These are phyloP conservation scores for Mucor sp. DNA, from an alignment of 371 early-diverging fungal species.

Conservation along the genomic window DNA sequence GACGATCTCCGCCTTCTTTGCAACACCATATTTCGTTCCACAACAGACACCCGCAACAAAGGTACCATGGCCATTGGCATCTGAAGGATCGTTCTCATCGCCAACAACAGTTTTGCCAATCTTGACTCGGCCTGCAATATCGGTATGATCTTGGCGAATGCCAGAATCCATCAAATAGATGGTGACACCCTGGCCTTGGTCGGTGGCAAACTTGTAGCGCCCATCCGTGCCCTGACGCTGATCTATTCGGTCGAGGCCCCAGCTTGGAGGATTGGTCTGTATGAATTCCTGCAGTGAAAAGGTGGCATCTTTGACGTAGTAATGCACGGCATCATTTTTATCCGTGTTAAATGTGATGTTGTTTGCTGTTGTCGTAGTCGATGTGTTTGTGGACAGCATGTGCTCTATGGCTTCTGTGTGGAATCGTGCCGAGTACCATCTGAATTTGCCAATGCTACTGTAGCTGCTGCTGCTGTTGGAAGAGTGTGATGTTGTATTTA, in stretches of 20 bases:
- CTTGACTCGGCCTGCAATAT: slow-evolving; percentile 37
- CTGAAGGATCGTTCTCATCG: slow-evolving; percentile 24
- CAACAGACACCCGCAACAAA: slow-evolving; percentile 68
- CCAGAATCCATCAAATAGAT: slow-evolving; percentile 47
- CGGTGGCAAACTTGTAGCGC: slow-evolving; percentile 36
- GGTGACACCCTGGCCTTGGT: slow-evolving; percentile 34
- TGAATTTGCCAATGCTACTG: slow-evolving; percentile 42
- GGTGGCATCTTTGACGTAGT: slow-evolving; percentile 40
- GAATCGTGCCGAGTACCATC: slow-evolving; percentile 42
- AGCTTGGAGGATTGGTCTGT: slow-evolving; percentile 46
- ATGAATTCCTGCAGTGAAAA: slow-evolving; percentile 46
- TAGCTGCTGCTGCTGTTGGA: slow-evolving; percentile 1
- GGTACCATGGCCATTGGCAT: slow-evolving; percentile 55
- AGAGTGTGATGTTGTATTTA: neutral
- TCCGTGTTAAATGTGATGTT: neutral
- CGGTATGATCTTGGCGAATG: slow-evolving; percentile 32
- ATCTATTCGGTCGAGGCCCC: slow-evolving; percentile 52
- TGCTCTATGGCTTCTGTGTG: slow-evolving; percentile 27
- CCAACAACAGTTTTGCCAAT: slow-evolving; percentile 38
- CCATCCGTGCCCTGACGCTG: slow-evolving; percentile 42
- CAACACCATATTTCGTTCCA: slow-evolving; percentile 61
- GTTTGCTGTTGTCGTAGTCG: neutral
- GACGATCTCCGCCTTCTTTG: slow-evolving; percentile 59
- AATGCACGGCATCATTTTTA: slow-evolving; percentile 29
- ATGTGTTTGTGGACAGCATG: slow-evolving; percentile 8